These are phyloP conservation scores for Salix viminalis DNA, from an alignment of 345 rosid genomes.

Conservation along the genomic window DNA sequence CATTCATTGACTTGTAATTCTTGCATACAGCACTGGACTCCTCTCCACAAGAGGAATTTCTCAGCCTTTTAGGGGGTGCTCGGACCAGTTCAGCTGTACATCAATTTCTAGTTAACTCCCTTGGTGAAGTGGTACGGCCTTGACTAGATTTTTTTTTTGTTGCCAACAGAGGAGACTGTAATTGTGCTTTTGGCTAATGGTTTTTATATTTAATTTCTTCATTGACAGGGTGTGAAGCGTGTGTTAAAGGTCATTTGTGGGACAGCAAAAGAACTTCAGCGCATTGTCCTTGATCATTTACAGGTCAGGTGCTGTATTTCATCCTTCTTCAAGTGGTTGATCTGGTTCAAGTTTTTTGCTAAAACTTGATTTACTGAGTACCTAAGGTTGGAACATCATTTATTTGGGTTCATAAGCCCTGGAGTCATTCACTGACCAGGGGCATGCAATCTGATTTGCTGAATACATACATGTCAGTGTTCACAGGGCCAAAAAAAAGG, in stretches of 20 bases:
- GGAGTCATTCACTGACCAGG: neutral
- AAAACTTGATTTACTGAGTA: neutral
- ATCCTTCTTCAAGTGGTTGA: conserved; percentile 1
- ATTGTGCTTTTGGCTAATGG: conserved; percentile 10
- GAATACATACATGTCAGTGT: neutral
- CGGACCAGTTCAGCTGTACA: conserved; percentile 86
- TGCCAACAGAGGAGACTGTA: conserved; percentile 10
- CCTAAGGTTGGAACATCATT: neutral
- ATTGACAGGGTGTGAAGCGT: conserved; percentile 76
- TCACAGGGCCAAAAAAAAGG: too few species aligned
- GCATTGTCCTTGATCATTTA: conserved; percentile 73
- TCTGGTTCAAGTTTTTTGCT: neutral
- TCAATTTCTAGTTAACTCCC: conserved; percentile 82
- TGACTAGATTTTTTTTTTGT: conserved; percentile 2
- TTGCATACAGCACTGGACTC: conserved; percentile 68
- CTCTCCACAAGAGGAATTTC: conserved; percentile 88
- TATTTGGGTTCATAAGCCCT: neutral
- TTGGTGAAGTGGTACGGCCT: conserved; percentile 69
- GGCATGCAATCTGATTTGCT: neutral
- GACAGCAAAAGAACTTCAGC: conserved; percentile 90
- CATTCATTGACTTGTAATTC: conserved; percentile 8
- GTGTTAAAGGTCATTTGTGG: conserved; percentile 74
- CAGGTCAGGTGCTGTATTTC: conserved; percentile 56
- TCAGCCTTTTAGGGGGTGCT: conserved; percentile 86
- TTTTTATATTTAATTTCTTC: conserved; percentile 8